These are phyloP conservation scores for Candida nanaspora DNA, from an alignment of 805 yeast species.

Conservation along the genomic window DNA sequence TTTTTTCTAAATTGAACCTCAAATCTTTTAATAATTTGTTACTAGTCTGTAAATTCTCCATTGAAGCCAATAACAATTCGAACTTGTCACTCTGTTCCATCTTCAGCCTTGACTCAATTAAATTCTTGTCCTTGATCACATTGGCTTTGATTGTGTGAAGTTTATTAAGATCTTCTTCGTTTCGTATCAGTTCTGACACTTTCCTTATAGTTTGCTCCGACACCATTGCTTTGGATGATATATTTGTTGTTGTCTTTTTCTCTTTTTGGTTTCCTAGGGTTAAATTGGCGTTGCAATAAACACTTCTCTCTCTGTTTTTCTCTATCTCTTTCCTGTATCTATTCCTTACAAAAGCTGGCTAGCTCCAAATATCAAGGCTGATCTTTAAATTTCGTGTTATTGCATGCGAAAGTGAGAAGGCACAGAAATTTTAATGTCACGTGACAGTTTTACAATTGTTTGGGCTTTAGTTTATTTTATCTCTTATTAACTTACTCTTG, in stretches of 20 bases:
- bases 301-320: background rate
- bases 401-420: no score
- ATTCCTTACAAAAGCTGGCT: no score
- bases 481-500: no score
- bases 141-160: slow-evolving; percentile 47
- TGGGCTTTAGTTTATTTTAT: no score
- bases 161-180: slow-evolving; percentile 43
- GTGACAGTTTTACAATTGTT: no score
- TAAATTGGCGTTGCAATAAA: no score
- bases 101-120: slow-evolving; percentile 68
- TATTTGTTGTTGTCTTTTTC: no score
- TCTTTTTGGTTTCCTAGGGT: no score
- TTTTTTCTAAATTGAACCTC: slow-evolving; percentile 35
- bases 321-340: background rate
- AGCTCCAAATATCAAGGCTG: no score
- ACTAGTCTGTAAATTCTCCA: slow-evolving; percentile 29
- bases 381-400: no score
- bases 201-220: slow-evolving; percentile 9
- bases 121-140: slow-evolving; percentile 59
- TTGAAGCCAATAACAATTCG: slow-evolving; percentile 41
- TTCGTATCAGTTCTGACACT: slow-evolving; percentile 17
- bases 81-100: slow-evolving; percentile 62
- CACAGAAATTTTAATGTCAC: no score
- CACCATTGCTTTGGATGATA: background rate
- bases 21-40: slow-evolving; percentile 43